Evolutionary conservation across 23 red algal species (phyloP).

Genomic region (Cyanidium caldarium): DNA sequence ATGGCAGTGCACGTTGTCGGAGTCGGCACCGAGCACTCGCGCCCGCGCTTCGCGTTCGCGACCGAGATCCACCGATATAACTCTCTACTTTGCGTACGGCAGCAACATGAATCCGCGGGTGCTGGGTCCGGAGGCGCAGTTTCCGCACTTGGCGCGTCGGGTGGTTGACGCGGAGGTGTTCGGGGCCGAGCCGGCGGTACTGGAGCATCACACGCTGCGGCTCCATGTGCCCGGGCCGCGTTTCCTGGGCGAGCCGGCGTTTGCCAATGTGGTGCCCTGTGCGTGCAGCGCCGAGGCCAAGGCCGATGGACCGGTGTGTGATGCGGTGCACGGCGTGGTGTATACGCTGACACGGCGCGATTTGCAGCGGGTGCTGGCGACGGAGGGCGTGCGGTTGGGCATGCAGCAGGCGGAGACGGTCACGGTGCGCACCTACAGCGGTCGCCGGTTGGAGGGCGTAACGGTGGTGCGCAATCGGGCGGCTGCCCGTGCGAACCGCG

Average conservation of each 20-base stretch:
- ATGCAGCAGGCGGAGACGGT: background rate
- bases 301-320: background rate
- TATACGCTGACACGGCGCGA: constrained; percentile 21
- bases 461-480: background rate
- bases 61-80: too few species aligned
- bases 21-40: too few species aligned
- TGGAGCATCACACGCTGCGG: constrained; percentile 13
- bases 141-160: constrained; percentile 7
- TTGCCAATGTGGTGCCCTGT: constrained; percentile 30
- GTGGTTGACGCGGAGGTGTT: constrained; percentile 11
- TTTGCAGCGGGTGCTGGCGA: background rate
- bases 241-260: constrained; percentile 26
- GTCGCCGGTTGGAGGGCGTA: background rate
- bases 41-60: too few species aligned
- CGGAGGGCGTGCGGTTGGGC: constrained; percentile 3
- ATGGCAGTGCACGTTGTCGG: too few species aligned
- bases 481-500: too few species aligned
- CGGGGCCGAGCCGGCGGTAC: constrained; percentile 6
- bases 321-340: constrained; percentile 33
- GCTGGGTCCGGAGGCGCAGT: constrained; percentile 27
- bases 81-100: constrained; percentile 89
- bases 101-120: constrained; percentile 59
- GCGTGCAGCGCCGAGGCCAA: background rate
- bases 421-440: background rate
- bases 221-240: constrained; percentile 35